Base-by-base conservation (phyloP, 495 filamentous ascomycete genomes). In the Echria macrotheca region DNA sequence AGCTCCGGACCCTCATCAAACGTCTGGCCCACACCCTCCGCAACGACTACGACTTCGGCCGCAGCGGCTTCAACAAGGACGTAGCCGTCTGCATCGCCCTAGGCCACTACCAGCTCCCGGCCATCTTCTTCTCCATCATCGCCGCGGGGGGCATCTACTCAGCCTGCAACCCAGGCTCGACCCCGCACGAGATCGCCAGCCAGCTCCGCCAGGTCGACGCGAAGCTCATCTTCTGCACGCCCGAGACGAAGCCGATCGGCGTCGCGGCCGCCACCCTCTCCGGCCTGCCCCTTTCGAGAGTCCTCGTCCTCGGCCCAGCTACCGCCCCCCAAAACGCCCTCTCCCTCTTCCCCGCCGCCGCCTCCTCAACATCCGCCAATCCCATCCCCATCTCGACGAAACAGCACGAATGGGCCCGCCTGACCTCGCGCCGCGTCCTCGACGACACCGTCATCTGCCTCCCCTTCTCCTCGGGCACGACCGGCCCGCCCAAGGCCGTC, bases 391-490 rank as follows among this genome's bases (percentile, higher is more conserved):
- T 65, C 11, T 59, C 67, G 21, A 50, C 52, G 3, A 32, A 55
- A 6, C 57, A 50, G 29, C 49, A 75, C 37, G 52, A 64, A n/a
- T 77, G 74, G 74, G 44, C 58, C 18, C 59, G 65, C 31, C 71
- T 78, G 38, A 77, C 70, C 6, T 68, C 72, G 52, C 61, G 53
- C 1, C 38, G 60, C 21, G 52, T 58, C 37, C 62, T 78, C 17
- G 57, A 56, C 12, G 55, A 54, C 31, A 61, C 41, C 43, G 54
- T 50, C 8, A 55, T 62, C 33, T 90, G 85, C 25, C 82, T 94
- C 59, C 85, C 91, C 61, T 94, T 93, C 68, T 91, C 88, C 17
- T 87, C 83, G 23, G 88, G 89, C 6, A 94, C 88, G 3, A 94
- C 88, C 2, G 88, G 88, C 5, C 68, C 78, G 31, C 89, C 89